Percentiles rank a stretch among this genome's conserved stretches.
These are phyloP conservation scores for Orobanche coerulescens DNA, from an alignment of 257 asterid species.

Conservation along the genomic window DNA sequence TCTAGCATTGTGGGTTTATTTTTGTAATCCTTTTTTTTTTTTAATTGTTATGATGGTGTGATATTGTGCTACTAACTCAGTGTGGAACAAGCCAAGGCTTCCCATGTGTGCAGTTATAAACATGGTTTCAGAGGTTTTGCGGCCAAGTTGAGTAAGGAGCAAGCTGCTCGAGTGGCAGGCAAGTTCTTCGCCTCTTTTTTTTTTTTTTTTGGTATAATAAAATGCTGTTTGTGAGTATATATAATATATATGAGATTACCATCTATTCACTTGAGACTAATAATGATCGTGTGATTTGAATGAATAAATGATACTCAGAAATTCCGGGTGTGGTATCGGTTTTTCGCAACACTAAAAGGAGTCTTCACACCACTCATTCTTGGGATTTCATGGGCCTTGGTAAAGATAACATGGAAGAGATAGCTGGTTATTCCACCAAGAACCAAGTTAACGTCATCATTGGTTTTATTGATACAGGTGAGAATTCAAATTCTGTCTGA, in stretches of 20 bases:
- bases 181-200: slow-evolving; percentile 19
- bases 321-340: slow-evolving; percentile 94
- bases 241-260: not conserved
- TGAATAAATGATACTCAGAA: slow-evolving; percentile 43
- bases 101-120: slow-evolving; percentile 79
- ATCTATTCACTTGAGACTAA: not conserved
- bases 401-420: slow-evolving; percentile 85
- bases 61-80: slow-evolving; percentile 31
- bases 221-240: not conserved
- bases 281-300: slow-evolving; percentile 13
- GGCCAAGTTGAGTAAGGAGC: slow-evolving; percentile 77
- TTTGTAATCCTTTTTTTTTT: not conserved
- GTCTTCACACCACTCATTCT: slow-evolving; percentile 91
- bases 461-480: slow-evolving; percentile 95
- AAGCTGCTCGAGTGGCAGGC: slow-evolving; percentile 77
- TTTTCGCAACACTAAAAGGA: slow-evolving; percentile 71
- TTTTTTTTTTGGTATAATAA: too few relatives aligned
- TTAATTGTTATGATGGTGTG: slow-evolving; percentile 15
- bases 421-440: slow-evolving; percentile 87
- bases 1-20: not conserved
- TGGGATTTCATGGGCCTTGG: slow-evolving; percentile 97
- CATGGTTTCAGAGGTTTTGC: slow-evolving; percentile 97
- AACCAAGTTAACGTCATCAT: slow-evolving; percentile 83
- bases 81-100: slow-evolving; percentile 63
- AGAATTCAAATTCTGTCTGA: slow-evolving; percentile 5